Conservation (phyloP, 257 asterid genomes). For the Ligustrum vulgare region DNA sequence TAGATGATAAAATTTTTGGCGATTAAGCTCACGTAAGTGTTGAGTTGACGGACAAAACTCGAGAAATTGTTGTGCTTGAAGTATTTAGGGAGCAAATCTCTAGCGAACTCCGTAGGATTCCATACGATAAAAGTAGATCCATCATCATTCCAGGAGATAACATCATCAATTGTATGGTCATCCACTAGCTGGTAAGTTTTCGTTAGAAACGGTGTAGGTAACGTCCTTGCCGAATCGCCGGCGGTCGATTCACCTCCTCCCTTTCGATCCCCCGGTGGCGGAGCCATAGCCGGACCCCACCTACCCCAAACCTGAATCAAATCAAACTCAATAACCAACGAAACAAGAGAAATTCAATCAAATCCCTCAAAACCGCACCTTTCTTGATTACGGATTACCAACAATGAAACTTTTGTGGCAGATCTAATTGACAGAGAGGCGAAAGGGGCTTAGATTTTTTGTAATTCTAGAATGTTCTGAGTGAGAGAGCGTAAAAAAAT, state of each 20-base stretch:
- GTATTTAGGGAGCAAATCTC: constrained; percentile 81
- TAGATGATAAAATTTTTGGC: background rate
- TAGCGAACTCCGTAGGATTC: constrained; percentile 80
- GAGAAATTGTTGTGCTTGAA: constrained; percentile 91
- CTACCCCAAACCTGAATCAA: constrained; percentile 18
- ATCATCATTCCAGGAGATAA: constrained; percentile 85
- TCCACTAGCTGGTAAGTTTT: constrained; percentile 86
- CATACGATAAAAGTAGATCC: constrained; percentile 88
- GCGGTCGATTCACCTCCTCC: constrained; percentile 50
- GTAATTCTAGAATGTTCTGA: constrained; percentile 73
- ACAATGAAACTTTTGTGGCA: constrained; percentile 16
- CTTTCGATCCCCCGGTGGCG: constrained; percentile 50
- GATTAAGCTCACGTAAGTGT: constrained; percentile 71
- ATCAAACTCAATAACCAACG: constrained; percentile 12
- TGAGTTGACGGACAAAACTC: constrained; percentile 87
- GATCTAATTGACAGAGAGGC: constrained; percentile 34
- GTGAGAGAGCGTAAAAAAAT: background rate
- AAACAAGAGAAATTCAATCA: background rate
- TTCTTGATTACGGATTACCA: background rate
- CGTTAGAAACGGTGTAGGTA: constrained; percentile 88
- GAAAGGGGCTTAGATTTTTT: constrained; percentile 1
- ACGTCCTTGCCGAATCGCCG: constrained; percentile 52
- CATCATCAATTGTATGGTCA: constrained; percentile 57
- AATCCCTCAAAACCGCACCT: background rate
- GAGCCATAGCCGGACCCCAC: constrained; percentile 39